These are phyloP conservation scores for Vitellaria paradoxa DNA, from an alignment of 179 eudicot species.

Conservation along the genomic window DNA sequence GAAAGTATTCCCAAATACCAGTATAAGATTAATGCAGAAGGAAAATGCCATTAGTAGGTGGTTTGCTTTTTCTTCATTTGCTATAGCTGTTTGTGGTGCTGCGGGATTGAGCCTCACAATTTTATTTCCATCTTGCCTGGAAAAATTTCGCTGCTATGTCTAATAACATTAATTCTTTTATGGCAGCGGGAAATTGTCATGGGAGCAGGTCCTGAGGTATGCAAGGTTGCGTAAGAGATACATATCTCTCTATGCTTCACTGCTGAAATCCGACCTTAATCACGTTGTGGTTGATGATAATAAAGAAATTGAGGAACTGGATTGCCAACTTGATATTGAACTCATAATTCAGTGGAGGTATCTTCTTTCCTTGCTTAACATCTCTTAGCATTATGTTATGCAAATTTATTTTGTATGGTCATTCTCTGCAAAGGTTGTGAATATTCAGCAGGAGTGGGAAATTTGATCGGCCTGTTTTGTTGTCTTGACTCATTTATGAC, in stretches of 20 bases:
- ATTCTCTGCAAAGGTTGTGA: background rate
- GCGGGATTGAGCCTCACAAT: background rate
- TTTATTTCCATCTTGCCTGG: background rate
- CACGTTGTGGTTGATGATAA: constrained; percentile 64
- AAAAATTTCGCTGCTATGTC: background rate
- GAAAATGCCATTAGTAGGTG: too few relatives aligned
- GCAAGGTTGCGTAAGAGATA: constrained; percentile 84
- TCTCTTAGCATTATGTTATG: background rate
- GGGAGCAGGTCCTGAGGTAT: constrained; percentile 90
- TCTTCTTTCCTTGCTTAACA: constrained; percentile 6
- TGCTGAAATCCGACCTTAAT: constrained; percentile 76
- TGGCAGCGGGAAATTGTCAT: constrained; percentile 87
- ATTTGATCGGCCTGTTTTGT: background rate
- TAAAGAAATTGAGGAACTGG: constrained; percentile 75
- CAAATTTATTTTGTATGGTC: background rate
- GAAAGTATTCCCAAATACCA: too few relatives aligned
- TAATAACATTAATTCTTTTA: constrained; percentile 10
- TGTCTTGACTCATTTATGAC: background rate
- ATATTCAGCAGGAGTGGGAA: background rate
- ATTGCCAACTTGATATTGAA: constrained; percentile 83
- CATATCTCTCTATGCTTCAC: constrained; percentile 81
- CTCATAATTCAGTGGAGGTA: constrained; percentile 97
- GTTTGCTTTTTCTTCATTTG: too few relatives aligned
- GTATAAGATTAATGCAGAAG: too few relatives aligned
- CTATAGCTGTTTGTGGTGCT: too few relatives aligned